Evolutionary conservation across 495 filamentous ascomycete species (phyloP).

Genomic region (Aspergillus nanangensis): DNA sequence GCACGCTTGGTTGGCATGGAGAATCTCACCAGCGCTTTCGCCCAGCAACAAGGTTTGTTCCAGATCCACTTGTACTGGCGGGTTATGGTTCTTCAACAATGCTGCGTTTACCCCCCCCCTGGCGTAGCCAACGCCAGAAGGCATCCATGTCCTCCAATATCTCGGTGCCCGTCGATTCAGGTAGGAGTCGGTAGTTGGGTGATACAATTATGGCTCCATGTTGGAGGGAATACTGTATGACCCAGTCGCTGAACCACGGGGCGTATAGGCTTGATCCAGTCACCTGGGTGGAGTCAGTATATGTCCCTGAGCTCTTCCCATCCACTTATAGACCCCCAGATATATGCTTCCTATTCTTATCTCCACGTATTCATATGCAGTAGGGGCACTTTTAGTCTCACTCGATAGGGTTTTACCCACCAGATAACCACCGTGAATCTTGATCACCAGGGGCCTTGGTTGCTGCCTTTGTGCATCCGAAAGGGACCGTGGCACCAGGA

Average conservation of each 20-base stretch:
- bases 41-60: conserved; percentile 6
- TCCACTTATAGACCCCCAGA: no score
- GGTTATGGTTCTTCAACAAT: not conserved
- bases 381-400: not conserved
- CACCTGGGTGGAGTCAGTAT: not conserved
- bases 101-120: not conserved
- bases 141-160: conserved; percentile 10
- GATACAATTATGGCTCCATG: conserved; percentile 10
- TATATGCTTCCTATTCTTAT: no score
- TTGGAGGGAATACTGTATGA: conserved; percentile 9
- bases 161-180: conserved; percentile 11
- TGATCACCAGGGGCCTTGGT: conserved; percentile 7
- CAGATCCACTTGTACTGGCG: conserved; percentile 2
- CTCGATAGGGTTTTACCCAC: not conserved
- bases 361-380: no score
- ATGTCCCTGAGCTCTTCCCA: not conserved
- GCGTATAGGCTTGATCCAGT: conserved; percentile 11
- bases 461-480: not conserved
- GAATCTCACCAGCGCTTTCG: conserved; percentile 10
- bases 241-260: conserved; percentile 14
- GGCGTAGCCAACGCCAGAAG: conserved; percentile 12
- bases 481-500: conserved; percentile 11
- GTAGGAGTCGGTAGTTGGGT: conserved; percentile 14
- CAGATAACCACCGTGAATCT: conserved; percentile 15
- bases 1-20: not conserved